Conservation (phyloP, 1,284 basidiomycete genomes). For the Mycena citricolor region DNA sequence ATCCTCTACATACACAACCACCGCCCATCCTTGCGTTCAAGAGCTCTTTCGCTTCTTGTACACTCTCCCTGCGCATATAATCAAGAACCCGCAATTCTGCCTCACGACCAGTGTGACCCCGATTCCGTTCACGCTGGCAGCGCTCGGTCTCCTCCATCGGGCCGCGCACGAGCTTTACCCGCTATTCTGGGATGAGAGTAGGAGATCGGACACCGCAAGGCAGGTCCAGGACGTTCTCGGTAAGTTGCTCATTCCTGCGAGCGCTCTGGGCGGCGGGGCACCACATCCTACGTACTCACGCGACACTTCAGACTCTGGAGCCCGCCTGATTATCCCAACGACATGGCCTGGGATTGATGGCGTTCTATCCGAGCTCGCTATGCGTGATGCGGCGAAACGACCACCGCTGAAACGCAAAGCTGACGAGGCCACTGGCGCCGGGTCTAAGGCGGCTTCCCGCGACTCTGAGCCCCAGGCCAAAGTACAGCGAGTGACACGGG, state of each 20-base stretch:
- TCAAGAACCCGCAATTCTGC: too few relatives aligned
- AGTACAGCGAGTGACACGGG: constrained; percentile 13
- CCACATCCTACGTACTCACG: background rate
- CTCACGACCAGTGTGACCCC: too few relatives aligned
- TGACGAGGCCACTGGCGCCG: constrained; percentile 1
- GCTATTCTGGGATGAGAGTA: constrained; percentile 46
- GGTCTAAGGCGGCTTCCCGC: too few relatives aligned
- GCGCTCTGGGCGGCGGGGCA: background rate
- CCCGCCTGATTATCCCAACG: constrained; percentile 6
- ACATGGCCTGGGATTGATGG: constrained; percentile 4
- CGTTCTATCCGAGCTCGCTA: constrained; percentile 2
- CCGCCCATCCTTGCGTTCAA: too few relatives aligned
- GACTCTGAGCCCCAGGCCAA: constrained; percentile 5
- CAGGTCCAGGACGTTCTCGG: constrained; percentile 42
- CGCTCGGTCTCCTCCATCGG: constrained; percentile 42
- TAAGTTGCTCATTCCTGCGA: constrained; percentile 30
- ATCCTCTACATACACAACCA: too few relatives aligned
- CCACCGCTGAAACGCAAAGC: constrained; percentile 8
- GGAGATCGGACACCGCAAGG: constrained; percentile 31
- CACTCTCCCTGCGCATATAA: too few relatives aligned
- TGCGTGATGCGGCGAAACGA: background rate
- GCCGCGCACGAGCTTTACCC: constrained; percentile 42
- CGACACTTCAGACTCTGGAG: constrained; percentile 8
- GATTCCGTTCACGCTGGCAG: constrained; percentile 43
- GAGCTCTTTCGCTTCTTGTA: too few relatives aligned